Evolutionary conservation across 768 basidiomycete genomes (phyloP).

Genomic region (Russula lepida): DNA sequence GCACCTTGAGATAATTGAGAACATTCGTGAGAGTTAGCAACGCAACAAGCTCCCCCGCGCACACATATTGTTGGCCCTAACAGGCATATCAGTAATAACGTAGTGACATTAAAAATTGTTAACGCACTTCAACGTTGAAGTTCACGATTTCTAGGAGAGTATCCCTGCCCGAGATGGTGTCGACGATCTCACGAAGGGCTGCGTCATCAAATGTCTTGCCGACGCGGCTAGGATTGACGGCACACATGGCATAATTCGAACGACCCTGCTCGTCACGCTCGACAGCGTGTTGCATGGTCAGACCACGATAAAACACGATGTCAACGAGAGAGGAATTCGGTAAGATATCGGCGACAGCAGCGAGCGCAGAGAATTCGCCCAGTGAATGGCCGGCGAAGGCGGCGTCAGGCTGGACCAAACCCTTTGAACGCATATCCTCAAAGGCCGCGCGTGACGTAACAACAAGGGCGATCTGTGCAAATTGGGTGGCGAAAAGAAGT

Average conservation of each 20-base stretch:
- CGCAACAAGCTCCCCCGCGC: slow-evolving; percentile 91
- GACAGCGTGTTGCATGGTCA: slow-evolving; percentile 99
- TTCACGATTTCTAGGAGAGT: slow-evolving; percentile 97
- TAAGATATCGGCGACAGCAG: slow-evolving; percentile 94
- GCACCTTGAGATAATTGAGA: slow-evolving; percentile 89
- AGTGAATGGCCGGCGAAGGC: slow-evolving; percentile 97
- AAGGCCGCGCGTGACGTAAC: slow-evolving; percentile 98
- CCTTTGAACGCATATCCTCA: slow-evolving; percentile 95
- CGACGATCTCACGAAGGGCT: slow-evolving; percentile 95
- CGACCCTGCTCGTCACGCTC: slow-evolving; percentile 90
- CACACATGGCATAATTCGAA: slow-evolving; percentile 98
- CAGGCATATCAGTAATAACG: neutral
- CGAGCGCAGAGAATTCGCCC: slow-evolving; percentile 96
- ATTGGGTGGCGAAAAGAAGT: slow-evolving; percentile 94
- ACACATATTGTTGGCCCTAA: slow-evolving; percentile 99
- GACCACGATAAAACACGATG: slow-evolving; percentile 98
- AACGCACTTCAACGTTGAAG: slow-evolving; percentile 78
- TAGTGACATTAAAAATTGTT: neutral
- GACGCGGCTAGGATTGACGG: slow-evolving; percentile 95
- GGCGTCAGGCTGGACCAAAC: slow-evolving; percentile 85
- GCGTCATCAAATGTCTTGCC: slow-evolving; percentile 91
- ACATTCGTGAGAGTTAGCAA: slow-evolving; percentile 93
- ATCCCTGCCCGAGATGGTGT: slow-evolving; percentile 71
- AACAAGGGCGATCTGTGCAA: slow-evolving; percentile 96
- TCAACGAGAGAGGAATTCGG: slow-evolving; percentile 93